Base-by-base conservation (phyloP, 345 rosid genomes). In the Trapa incisa region DNA sequence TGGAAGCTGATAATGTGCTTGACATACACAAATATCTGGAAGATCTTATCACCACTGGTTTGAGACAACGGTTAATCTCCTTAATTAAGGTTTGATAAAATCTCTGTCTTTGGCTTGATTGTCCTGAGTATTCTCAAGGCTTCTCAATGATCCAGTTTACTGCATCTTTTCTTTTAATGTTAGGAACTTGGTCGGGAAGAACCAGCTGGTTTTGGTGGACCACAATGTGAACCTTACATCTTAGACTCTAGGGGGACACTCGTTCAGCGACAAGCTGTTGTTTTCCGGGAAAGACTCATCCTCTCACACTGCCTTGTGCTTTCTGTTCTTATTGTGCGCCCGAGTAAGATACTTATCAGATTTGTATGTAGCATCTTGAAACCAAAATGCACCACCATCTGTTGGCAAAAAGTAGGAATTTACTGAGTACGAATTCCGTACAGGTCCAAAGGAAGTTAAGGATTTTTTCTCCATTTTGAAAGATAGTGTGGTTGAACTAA, bases 161-260 rank as follows among this genome's bases (percentile, higher is more conserved):
- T 57, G 43, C 9, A 38, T 67, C 29, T 22, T 22, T 22, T 22
- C 29, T 22, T 67, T 78, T 79, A 41, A 47, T 67, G 69, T 47
- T 79, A 93, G 98, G 96, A 88, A 86, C 94, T 93, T 71, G 86
- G 78, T 83, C 94, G 85, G 35, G 96, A 87, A 76, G 98, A 93
- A 80, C 96, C 98, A 64, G 81, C 89, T 81, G 94, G 97, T 66
- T 75, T 90, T 62, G 98, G 98, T 75, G 97, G 97, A 68, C 94
- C 91, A 62, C 82, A 67, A 52, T 82, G 91, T 77, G 98, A 93
- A 65, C 86, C 65, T 32, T 82, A 81, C 76, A 80, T 93, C 67
- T 79, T 90, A 66, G 98, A 93, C 77, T 88, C 96, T 71, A 82
- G 96, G 80, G 97, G 97, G 72, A 84, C 92, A 72, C 86, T 90